These are phyloP conservation scores for Penicillium sp. DNA, from an alignment of 2,329 filamentous ascomycete species.

Conservation along the genomic window DNA sequence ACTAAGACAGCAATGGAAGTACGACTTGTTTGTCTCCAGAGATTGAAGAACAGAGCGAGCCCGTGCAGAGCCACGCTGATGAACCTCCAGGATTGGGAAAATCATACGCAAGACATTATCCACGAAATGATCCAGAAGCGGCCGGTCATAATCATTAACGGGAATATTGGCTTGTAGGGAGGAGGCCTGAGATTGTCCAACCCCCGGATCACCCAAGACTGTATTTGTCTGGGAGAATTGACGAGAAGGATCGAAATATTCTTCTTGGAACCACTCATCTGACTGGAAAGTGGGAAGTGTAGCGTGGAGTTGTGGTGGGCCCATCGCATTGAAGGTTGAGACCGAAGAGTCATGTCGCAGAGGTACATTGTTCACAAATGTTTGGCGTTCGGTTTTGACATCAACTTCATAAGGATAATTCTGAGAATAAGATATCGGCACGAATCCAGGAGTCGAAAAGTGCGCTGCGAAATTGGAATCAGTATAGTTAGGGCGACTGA, in stretches of 20 bases:
- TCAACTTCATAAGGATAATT: slow-evolving; percentile 82
- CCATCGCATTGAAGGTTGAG: slow-evolving; percentile 90
- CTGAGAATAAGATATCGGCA: slow-evolving; percentile 53
- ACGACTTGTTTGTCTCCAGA: slow-evolving; percentile 86
- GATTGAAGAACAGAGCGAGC: slow-evolving; percentile 83
- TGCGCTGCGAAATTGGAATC: slow-evolving; percentile 43
- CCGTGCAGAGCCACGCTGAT: slow-evolving; percentile 78
- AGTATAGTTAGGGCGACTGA: slow-evolving; percentile 64
- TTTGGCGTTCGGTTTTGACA: slow-evolving; percentile 91
- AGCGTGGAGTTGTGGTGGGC: slow-evolving; percentile 70
- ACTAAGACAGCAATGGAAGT: slow-evolving; percentile 93
- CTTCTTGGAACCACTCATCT: slow-evolving; percentile 71
- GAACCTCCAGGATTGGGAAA: slow-evolving; percentile 88
- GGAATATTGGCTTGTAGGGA: slow-evolving; percentile 74
- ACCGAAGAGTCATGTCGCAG: slow-evolving; percentile 82
- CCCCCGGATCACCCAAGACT: slow-evolving; percentile 18
- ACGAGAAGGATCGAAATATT: slow-evolving; percentile 61
- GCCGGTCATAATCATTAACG: slow-evolving; percentile 83
- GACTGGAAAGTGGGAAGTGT: slow-evolving; percentile 64
- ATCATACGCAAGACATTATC: slow-evolving; percentile 82
- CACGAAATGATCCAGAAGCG: slow-evolving; percentile 86
- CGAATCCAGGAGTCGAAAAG: slow-evolving; percentile 57
- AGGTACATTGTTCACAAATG: slow-evolving; percentile 88
- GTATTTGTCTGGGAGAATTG: slow-evolving; percentile 35
- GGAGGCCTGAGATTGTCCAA: slow-evolving; percentile 52